Evolutionary conservation across 192 early-diverging fungal genomes (phyloP).

Genomic region (Piromyces finnis): DNA sequence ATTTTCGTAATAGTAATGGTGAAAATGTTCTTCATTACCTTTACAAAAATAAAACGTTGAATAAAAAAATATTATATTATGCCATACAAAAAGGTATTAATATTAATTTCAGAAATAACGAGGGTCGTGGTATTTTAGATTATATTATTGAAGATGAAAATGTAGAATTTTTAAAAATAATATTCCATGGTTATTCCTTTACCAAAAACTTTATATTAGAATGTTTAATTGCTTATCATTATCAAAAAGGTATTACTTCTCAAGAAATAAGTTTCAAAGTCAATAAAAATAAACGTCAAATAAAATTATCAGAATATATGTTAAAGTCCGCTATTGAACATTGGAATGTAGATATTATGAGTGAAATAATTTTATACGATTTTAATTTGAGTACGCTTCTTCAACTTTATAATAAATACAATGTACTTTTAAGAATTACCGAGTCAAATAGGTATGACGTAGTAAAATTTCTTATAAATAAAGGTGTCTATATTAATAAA

Average conservation of each 20-base stretch:
- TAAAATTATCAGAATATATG: background rate
- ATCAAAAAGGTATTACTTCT: background rate
- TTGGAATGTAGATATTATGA: background rate
- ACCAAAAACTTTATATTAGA: background rate
- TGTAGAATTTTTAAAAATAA: background rate
- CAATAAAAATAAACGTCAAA: background rate
- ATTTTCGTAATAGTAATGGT: background rate
- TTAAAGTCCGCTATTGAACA: background rate
- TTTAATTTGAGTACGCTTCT: background rate
- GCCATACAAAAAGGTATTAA: background rate
- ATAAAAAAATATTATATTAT: background rate
- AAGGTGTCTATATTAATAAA: background rate
- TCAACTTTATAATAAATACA: background rate
- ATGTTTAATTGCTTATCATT: background rate
- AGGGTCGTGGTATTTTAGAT: background rate
- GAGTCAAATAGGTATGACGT: background rate
- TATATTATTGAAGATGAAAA: background rate
- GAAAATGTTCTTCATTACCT: background rate
- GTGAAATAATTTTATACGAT: background rate
- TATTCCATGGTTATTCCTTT: background rate
- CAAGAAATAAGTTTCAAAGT: background rate
- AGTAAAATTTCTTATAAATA: background rate
- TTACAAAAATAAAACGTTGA: background rate
- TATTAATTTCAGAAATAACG: background rate
- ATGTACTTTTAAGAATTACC: background rate